Evolutionary conservation across 257 asterid species (phyloP).

Genomic region (Solanum sparsipilum): DNA sequence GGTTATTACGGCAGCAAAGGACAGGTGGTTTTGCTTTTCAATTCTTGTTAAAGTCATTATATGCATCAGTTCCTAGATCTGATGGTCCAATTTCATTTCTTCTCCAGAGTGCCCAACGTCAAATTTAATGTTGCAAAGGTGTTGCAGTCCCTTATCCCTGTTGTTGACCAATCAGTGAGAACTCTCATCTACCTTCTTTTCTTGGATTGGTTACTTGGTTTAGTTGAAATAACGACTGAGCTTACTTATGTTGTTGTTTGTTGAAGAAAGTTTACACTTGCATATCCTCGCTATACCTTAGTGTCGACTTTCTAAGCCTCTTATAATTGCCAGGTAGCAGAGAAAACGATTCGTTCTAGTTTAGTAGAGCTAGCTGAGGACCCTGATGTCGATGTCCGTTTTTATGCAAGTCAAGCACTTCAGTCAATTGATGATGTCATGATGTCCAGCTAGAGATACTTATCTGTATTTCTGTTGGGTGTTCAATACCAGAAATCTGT

Average conservation of each 20-base stretch:
- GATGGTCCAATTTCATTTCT: neutral
- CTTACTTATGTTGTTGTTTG: neutral
- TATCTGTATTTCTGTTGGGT: neutral
- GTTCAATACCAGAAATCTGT: neutral
- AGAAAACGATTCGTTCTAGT: constrained; percentile 38
- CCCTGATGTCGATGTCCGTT: constrained; percentile 65
- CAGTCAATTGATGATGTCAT: constrained; percentile 40
- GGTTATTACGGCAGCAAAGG: constrained; percentile 42
- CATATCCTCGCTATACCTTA: neutral
- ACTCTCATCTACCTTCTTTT: neutral
- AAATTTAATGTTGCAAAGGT: constrained; percentile 67
- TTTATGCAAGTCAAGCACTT: constrained; percentile 46
- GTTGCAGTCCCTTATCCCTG: constrained; percentile 47
- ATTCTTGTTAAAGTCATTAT: neutral
- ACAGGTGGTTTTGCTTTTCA: constrained; percentile 22
- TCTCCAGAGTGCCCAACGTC: constrained; percentile 50
- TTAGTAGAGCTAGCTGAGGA: constrained; percentile 51
- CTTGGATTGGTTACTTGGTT: neutral
- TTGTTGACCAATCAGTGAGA: constrained; percentile 33
- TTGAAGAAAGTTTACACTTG: neutral
- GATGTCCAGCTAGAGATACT: constrained; percentile 31
- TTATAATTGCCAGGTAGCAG: constrained; percentile 27
- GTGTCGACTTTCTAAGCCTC: neutral
- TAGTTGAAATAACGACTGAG: neutral
- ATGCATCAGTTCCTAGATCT: neutral